Base-by-base conservation (phyloP, 805 yeast genomes). In the Diddensiella transvaalensis region DNA sequence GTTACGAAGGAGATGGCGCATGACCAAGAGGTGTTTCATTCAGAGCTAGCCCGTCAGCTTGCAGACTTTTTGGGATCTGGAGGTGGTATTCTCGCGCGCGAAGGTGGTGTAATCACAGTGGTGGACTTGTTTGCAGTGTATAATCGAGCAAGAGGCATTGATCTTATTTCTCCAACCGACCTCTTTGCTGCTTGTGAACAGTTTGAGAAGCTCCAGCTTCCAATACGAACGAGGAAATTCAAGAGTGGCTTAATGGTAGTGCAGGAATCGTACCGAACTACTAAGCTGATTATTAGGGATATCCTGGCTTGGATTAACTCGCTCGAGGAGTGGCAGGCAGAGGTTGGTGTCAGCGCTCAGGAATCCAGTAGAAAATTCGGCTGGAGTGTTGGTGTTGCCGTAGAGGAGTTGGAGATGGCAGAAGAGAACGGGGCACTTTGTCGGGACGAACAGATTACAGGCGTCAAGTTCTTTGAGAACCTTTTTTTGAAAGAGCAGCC, bases 31-130 rank as follows among this genome's bases (percentile, higher is more conserved):
- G 56, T 57, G 22, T 71, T 70, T 52, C 67, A 64, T 46, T 60
- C 64, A 50, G 96, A 88, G 58, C 68, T 88, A 15, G 78, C 96
- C 0, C 74, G 96, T 46, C 90, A 87, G 59, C 61, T 91, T 2
- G 82, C 87, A 36, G 96, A 86, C 57, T 89, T 80, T 63, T 68
- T 86, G 6, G 66, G 70, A 6, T 64, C 65, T 52, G 60, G 69
- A 51, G 56, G 78, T 43, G 56, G 78, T 43, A 52, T 81, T 21
- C 56, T 82, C 48, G 72, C 68, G 36, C 70, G 68, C 30, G 75
- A 74, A 42, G 82, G 83, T 40, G 87, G 85, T 2, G 68, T 81
- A 17, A 69, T 85, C 11, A 73, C 87, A 0, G 56, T 84, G 29
- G 74, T 78, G 44, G 91, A 85, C 56, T 60, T 85, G 17, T 85